phyloP scores from a whole-genome alignment of 2,329 filamentous ascomycete genomes.

The Amauroascus niger region DNA sequence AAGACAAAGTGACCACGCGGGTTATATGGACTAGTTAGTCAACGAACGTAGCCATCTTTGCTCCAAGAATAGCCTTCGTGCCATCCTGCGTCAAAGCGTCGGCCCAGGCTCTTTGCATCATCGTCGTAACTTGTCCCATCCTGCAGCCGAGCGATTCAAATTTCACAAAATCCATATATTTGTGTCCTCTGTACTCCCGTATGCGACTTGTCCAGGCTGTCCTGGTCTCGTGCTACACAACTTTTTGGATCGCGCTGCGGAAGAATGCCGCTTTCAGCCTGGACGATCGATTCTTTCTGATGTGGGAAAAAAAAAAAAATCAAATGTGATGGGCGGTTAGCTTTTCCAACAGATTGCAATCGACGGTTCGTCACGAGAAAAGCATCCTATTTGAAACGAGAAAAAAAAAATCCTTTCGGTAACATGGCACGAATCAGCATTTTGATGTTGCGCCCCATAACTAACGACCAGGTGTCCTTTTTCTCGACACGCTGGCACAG shows the following conservation, averaged over 20 bases:
- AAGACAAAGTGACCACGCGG: background rate
- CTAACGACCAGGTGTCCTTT: background rate
- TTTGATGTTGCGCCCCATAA: background rate
- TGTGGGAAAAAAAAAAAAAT: too few relatives aligned
- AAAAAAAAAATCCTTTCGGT: background rate
- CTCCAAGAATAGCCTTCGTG: too few relatives aligned
- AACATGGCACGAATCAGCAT: background rate
- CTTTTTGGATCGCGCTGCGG: background rate
- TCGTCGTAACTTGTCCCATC: background rate
- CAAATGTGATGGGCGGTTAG: too few relatives aligned
- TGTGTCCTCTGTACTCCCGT: too few relatives aligned
- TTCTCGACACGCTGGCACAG: background rate
- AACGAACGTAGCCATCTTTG: background rate
- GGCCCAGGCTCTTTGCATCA: background rate
- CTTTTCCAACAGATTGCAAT: too few relatives aligned
- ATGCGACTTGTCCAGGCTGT: background rate
- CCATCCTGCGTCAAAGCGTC: constrained; percentile 2
- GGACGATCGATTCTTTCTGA: too few relatives aligned
- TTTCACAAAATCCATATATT: too few relatives aligned
- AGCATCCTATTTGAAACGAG: background rate
- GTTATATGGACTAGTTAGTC: background rate
- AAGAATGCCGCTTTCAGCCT: background rate
- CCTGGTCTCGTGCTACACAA: background rate
- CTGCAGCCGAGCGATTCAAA: background rate
- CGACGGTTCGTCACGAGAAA: background rate